Evolutionary conservation across 306 rosid species (phyloP), one percentile per base, ranked within the genome.

Genomic region (Vigna reflexopilosa): DNA sequence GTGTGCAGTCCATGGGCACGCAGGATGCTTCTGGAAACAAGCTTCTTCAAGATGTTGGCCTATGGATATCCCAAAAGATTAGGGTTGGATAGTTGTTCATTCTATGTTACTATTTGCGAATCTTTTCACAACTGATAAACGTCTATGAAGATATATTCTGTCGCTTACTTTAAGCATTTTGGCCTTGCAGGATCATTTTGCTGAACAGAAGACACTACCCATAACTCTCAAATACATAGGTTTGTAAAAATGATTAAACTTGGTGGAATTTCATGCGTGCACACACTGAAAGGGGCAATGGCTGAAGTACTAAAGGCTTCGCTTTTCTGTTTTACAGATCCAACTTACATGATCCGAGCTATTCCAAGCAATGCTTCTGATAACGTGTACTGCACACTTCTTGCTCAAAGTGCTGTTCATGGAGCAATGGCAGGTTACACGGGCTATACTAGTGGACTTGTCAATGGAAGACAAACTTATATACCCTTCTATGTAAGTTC

Each of bases 351-450:
- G 98, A 88, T 94, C 78, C 89, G 98, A 83, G 98, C 98, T 12
- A 59, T 94, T 84, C 98, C 97, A 2, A 84, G 98, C 82, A 94
- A 88, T 58, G 98, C 96, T 47, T 92, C 98, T 2, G 96, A 94
- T 83, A 94, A 94, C 32, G 97, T 94, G 61, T 94, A 92, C 80
- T 88, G 93, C 87, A 94, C 97, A 16, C 92, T 94, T 56, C 96
- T 92, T 54, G 97, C 98, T 82, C 98, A 90, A 84, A 95, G 98
- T 84, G 94, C 96, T 42, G 87, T 91, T 63, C 99, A 95, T 85
- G 99, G 98, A 73, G 98, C 97, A 73, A 93, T 95, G 99, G 98
- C 99, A 45, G 99, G 98, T 16, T 95, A 95, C 62, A 89, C 98
- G 7, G 98, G 99, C 72, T 88, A 85, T 61, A 87, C 97, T 1